Conservation (phyloP, 208 protist species). For the Leishmania tarentolae region DNA sequence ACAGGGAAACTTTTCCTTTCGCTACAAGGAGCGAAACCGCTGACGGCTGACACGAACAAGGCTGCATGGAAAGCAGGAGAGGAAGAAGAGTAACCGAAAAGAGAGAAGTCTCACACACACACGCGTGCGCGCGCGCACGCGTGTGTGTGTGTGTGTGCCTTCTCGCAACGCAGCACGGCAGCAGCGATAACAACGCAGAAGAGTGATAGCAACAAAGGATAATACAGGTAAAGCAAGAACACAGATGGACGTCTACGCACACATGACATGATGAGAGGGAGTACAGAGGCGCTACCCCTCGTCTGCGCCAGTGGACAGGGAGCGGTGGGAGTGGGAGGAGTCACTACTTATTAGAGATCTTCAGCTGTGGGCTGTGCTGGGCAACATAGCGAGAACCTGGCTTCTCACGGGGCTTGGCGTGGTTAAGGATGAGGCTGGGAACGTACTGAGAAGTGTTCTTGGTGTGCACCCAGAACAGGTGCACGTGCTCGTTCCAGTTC, state of each 20-base stretch:
- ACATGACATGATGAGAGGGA: neutral
- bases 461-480: constrained; percentile 55
- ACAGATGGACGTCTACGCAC: neutral
- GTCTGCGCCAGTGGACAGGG: neutral
- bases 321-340: neutral
- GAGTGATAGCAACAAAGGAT: neutral
- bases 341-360: constrained; percentile 48
- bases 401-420: constrained; percentile 61
- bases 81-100: neutral
- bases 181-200: neutral
- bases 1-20: neutral
- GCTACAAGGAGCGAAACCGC: neutral
- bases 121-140: neutral
- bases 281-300: neutral
- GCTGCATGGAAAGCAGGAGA: neutral
- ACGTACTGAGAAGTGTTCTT: constrained; percentile 42
- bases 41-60: neutral
- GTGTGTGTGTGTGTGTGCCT: neutral
- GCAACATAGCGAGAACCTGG: constrained; percentile 69
- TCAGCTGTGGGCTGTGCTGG: constrained; percentile 57
- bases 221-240: neutral
- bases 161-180: neutral
- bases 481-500: constrained; percentile 52
- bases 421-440: constrained; percentile 69
- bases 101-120: neutral